These are phyloP conservation scores for Kwoniella dendrophila DNA, from an alignment of 768 basidiomycete genomes.

Conservation along the genomic window DNA sequence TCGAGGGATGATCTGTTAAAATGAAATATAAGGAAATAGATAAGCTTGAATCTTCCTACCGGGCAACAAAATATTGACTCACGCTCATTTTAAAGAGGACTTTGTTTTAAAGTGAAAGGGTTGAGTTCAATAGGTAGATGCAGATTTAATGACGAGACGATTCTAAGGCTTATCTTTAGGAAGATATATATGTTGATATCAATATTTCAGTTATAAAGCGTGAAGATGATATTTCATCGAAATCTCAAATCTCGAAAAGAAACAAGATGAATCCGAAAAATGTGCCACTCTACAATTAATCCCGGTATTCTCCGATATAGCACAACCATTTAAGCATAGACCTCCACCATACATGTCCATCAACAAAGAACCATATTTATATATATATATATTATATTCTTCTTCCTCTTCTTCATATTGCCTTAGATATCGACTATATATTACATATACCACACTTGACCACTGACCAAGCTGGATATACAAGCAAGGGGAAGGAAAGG, in stretches of 20 bases:
- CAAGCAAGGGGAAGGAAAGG: background rate
- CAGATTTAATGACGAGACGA: too few relatives aligned
- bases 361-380: too few relatives aligned
- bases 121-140: background rate
- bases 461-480: too few relatives aligned
- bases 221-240: constrained; percentile 7
- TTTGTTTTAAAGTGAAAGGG: background rate
- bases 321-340: background rate
- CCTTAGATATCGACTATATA: background rate
- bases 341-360: constrained; percentile 22
- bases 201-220: background rate
- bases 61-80: constrained; percentile 3
- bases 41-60: background rate
- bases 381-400: too few relatives aligned
- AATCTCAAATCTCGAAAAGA: constrained; percentile 1
- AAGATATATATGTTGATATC: background rate
- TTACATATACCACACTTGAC: too few relatives aligned
- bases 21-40: background rate
- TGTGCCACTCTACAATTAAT: constrained; percentile 6
- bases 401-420: background rate
- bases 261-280: background rate
- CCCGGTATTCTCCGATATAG: constrained; percentile 4
- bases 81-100: constrained; percentile 20
- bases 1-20: constrained; percentile 20
- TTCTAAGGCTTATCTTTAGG: too few relatives aligned